Evolutionary conservation across 768 basidiomycete genomes (phyloP).

Genomic region (Leccinum sublutescens): DNA sequence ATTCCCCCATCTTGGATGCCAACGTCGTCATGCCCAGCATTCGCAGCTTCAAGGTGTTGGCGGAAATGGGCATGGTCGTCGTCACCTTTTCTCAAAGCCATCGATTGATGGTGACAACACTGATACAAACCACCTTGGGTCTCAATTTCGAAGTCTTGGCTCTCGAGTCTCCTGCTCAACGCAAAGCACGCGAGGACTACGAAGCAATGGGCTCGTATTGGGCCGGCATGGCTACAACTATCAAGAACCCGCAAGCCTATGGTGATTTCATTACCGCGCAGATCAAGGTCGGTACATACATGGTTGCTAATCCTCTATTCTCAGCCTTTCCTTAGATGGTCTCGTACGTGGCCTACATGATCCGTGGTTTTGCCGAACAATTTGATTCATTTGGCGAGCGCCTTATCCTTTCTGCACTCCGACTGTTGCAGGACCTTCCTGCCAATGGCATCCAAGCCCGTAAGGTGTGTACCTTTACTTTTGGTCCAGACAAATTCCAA

Average conservation of each 20-base stretch:
- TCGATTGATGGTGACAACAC: slow-evolving; percentile 57
- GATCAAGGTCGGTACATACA: slow-evolving; percentile 63
- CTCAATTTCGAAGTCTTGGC: slow-evolving; percentile 79
- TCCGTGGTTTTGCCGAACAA: slow-evolving; percentile 64
- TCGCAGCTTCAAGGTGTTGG: slow-evolving; percentile 89
- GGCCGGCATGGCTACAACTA: slow-evolving; percentile 75
- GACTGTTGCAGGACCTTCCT: slow-evolving; percentile 94
- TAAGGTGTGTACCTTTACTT: slow-evolving; percentile 49
- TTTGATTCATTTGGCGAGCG: slow-evolving; percentile 76
- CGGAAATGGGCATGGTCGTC: slow-evolving; percentile 91
- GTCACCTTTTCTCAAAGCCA: slow-evolving; percentile 88
- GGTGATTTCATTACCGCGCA: slow-evolving; percentile 84
- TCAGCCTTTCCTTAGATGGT: slow-evolving; percentile 57
- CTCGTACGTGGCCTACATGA: slow-evolving; percentile 88
- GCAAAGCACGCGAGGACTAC: slow-evolving; percentile 68
- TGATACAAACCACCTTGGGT: slow-evolving; percentile 67
- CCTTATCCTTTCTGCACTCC: slow-evolving; percentile 73
- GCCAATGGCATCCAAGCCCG: slow-evolving; percentile 77
- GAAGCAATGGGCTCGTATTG: slow-evolving; percentile 83
- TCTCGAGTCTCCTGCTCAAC: slow-evolving; percentile 79
- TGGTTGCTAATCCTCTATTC: neutral
- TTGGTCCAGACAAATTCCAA: neutral
- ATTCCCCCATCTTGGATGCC: slow-evolving; percentile 53
- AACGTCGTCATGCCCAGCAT: slow-evolving; percentile 66
- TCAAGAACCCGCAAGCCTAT: slow-evolving; percentile 73